These are phyloP conservation scores for Euphorbia neoarborescens DNA, from an alignment of 441 rosid genomes.

Conservation along the genomic window DNA sequence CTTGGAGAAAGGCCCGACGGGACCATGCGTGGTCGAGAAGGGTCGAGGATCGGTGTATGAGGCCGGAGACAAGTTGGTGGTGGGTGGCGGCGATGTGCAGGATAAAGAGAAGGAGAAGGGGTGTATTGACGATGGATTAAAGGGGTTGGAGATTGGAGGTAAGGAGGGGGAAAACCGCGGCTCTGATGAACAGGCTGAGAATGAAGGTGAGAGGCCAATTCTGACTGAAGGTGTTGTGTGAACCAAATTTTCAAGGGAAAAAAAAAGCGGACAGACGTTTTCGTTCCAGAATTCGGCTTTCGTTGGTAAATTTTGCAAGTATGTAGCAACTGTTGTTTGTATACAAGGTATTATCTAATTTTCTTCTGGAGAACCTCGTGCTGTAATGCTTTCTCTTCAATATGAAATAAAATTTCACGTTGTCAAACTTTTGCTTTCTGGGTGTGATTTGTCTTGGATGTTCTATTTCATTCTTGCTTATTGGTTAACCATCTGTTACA, in stretches of 20 bases:
- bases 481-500: neutral
- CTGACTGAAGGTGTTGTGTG: slow-evolving; percentile 45
- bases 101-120: slow-evolving; percentile 22
- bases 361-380: neutral
- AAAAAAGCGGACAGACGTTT: neutral
- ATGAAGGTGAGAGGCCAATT: slow-evolving; percentile 34
- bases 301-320: neutral
- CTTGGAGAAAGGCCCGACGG: slow-evolving; percentile 16
- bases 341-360: neutral
- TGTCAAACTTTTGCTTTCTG: neutral
- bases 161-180: slow-evolving; percentile 10
- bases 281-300: neutral
- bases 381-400: neutral
- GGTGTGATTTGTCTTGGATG: neutral
- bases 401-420: neutral
- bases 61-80: slow-evolving; percentile 24
- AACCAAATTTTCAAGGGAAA: neutral
- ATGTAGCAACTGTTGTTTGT: neutral
- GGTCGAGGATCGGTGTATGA: slow-evolving; percentile 27
- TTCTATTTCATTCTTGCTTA: neutral
- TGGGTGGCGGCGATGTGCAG: slow-evolving; percentile 18
- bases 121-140: slow-evolving; percentile 35
- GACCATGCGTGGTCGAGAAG: slow-evolving; percentile 33
- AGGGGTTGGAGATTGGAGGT: slow-evolving; percentile 32
- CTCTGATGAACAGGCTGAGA: slow-evolving; percentile 20